Base-by-base conservation (phyloP, 805 yeast genomes). In the Candida railenensis region DNA sequence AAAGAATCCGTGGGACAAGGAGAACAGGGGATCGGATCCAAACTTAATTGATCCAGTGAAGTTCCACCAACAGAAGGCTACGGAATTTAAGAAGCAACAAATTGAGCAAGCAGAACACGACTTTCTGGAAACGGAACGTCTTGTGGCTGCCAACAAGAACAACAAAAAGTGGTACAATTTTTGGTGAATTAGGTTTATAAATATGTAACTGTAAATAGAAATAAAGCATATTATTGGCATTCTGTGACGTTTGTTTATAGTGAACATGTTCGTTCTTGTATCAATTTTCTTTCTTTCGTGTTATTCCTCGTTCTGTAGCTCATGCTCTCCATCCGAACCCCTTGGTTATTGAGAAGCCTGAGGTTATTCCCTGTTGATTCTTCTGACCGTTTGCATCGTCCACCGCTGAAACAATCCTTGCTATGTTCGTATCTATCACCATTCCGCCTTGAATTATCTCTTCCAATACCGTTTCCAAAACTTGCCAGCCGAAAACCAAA, bases 401-500 rank as follows among this genome's bases (percentile, higher is more conserved):
- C 9, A 87, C 87, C 0, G 94, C 88, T 2, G 81, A 82, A 4
- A 94, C 97, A 32, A 94, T 90, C 49, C 85, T 81, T 21, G 70
- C 60, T 18, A 90, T 89, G 54, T 85, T 89, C 1, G 98, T 91
- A 62, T 94, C 99, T 33, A 94, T 87, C 7, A 94, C 99, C 95
- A 94, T 85, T 0, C 99, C 99, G 21, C 98, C 99, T 62, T 94
- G 98, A 1, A 94, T 85, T 30, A 94, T 86, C 58, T 94, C 98
- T 57, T 85, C 94, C 42, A 91, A 65, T 1, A 92, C 97, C 1
- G 96, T 85, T 62, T 92, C 95, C 28, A 92, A 71, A 3, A 90
- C 95, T 66, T 94, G 97, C 98, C 99, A 94, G 15, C 97, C 97
- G 69, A 91, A 92, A n/a, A 94, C 97, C 51, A 94, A 74, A 67